These are phyloP conservation scores for Sphagnum fallax DNA, from an alignment of 228 moss, liverwort and hornwort species.

Conservation along the genomic window DNA sequence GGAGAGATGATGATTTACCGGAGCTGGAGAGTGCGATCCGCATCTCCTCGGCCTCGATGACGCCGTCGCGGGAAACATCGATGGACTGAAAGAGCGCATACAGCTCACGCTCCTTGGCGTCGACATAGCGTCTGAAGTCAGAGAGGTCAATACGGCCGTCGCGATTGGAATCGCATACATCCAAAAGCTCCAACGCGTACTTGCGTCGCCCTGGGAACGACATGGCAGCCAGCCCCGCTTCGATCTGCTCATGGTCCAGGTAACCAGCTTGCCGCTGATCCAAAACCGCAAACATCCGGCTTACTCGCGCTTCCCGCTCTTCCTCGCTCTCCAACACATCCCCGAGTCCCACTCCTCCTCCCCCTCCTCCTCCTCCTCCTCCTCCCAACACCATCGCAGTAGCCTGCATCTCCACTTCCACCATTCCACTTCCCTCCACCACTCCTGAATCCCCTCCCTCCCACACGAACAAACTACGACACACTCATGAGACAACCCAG, in stretches of 20 bases:
- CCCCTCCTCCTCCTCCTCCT: not conserved
- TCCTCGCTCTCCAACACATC: slow-evolving; percentile 58
- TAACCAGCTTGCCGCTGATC: slow-evolving; percentile 55
- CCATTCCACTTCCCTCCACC: not conserved
- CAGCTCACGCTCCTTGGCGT: slow-evolving; percentile 70
- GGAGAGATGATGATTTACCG: slow-evolving; percentile 27
- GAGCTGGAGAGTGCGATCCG: slow-evolving; percentile 52
- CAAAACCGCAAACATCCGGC: slow-evolving; percentile 56
- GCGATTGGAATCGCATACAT: slow-evolving; percentile 69
- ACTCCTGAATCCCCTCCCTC: not conserved
- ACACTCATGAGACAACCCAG: not conserved
- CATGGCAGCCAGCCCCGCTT: slow-evolving; percentile 37
- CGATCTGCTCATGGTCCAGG: slow-evolving; percentile 61
- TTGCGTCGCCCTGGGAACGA: slow-evolving; percentile 59
- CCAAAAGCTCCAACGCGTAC: slow-evolving; percentile 68
- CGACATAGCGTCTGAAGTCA: slow-evolving; percentile 83
- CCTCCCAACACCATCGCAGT: not conserved
- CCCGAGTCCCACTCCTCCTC: slow-evolving; percentile 8
- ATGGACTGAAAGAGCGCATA: slow-evolving; percentile 68
- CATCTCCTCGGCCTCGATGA: slow-evolving; percentile 72
- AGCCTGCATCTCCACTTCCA: not conserved
- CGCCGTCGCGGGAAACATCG: slow-evolving; percentile 75
- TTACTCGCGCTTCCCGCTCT: slow-evolving; percentile 67
- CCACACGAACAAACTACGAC: not conserved
- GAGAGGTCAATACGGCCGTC: slow-evolving; percentile 86